These are phyloP conservation scores for Cladosporium sp. DNA, from an alignment of 2,329 filamentous ascomycete species.

Conservation along the genomic window DNA sequence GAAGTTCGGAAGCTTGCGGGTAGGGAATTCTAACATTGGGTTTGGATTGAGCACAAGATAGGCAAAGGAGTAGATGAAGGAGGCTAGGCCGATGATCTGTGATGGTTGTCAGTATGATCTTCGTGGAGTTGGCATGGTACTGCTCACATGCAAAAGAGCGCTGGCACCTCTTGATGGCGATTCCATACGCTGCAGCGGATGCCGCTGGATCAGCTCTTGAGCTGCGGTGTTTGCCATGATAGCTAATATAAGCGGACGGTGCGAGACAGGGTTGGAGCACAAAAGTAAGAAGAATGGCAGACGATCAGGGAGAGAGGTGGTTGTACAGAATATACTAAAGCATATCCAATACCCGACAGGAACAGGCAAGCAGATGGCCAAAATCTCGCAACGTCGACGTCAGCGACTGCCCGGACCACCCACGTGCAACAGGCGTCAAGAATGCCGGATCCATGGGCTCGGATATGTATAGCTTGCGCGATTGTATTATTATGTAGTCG, in stretches of 20 bases:
- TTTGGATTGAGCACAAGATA: conserved; percentile 37
- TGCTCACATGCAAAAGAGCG: conserved; percentile 53
- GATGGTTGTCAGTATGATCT: neutral
- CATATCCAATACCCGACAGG: neutral
- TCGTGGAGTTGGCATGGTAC: neutral
- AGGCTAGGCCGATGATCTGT: conserved; percentile 35
- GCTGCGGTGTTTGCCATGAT: conserved; percentile 22
- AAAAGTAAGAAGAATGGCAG: neutral
- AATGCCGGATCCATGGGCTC: neutral
- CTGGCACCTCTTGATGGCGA: conserved; percentile 64
- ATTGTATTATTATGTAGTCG: too few species aligned
- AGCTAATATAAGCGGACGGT: too few species aligned
- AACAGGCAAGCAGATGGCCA: neutral
- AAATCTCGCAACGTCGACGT: conserved; percentile 6
- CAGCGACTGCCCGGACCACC: neutral
- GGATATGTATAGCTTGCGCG: neutral
- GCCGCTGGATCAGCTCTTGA: conserved; percentile 35
- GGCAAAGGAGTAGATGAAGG: conserved; percentile 43
- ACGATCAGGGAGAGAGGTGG: neutral
- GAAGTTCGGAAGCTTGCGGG: neutral
- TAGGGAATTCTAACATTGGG: conserved; percentile 28
- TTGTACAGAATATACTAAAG: neutral
- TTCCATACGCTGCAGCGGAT: conserved; percentile 62
- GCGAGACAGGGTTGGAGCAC: too few species aligned
- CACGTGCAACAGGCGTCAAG: neutral